Conservation (phyloP, 2,329 filamentous ascomycete genomes). For the Sphaerulina vaccinii region DNA sequence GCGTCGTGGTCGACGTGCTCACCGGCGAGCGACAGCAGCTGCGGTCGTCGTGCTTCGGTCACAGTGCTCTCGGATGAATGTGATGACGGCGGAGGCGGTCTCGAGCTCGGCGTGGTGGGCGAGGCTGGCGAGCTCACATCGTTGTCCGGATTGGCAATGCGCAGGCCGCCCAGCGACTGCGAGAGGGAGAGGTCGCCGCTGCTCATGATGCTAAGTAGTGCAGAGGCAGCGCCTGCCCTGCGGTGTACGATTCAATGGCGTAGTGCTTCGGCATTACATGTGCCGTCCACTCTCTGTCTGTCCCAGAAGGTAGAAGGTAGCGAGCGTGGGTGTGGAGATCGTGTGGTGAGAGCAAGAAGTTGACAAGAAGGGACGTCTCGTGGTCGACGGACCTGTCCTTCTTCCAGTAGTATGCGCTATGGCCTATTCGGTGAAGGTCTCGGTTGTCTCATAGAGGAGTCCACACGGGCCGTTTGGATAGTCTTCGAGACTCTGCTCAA, state of each 20-base stretch:
- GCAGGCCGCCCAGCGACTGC: slow-evolving; percentile 86
- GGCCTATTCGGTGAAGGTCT: neutral
- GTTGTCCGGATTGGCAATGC: slow-evolving; percentile 95
- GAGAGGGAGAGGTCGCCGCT: slow-evolving; percentile 82
- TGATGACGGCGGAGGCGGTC: slow-evolving; percentile 33
- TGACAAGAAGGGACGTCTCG: too few relatives aligned
- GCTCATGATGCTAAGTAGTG: slow-evolving; percentile 64
- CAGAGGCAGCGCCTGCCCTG: slow-evolving; percentile 10
- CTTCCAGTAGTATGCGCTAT: too few relatives aligned
- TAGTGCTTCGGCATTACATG: slow-evolving; percentile 11
- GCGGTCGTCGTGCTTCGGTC: slow-evolving; percentile 36
- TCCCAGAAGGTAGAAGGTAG: slow-evolving; percentile 9
- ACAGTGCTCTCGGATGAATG: slow-evolving; percentile 41
- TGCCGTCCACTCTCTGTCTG: neutral
- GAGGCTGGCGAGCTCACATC: slow-evolving; percentile 36
- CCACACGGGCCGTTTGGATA: neutral
- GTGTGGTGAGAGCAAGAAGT: too few relatives aligned
- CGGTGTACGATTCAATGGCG: slow-evolving; percentile 9
- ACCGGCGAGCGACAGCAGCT: slow-evolving; percentile 37
- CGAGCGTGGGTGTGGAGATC: slow-evolving; percentile 12
- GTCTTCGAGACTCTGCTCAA: neutral
- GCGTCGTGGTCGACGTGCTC: slow-evolving; percentile 33
- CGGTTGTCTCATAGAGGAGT: neutral
- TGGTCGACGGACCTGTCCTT: too few relatives aligned
- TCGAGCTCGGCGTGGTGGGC: slow-evolving; percentile 18